Evolutionary conservation across 2,329 filamentous ascomycete genomes (phyloP), one percentile per base, ranked within the genome.

Genomic region (Helicocarpus griseus): DNA sequence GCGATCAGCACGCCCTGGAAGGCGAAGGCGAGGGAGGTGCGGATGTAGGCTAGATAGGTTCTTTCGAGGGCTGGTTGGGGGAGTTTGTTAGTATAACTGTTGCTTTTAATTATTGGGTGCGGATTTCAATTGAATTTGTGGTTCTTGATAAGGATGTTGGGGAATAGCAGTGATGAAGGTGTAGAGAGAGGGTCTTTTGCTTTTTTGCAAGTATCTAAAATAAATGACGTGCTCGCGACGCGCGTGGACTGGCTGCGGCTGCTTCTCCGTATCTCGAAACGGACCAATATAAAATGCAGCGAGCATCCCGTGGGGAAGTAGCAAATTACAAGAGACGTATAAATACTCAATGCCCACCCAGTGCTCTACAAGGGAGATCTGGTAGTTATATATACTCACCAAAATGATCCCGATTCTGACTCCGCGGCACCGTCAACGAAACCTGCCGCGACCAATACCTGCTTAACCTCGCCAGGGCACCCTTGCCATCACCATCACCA

Each of bases 401-500:
- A 50, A 68, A 69, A 58, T 72, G 65, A 57, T 72, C 69, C 3
- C 69, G 63, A 56, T 71, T 71, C 24, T 61, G 67, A 53, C 68
- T 69, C 48, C 69, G 67, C 9, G 66, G 56, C 13, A 72, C 69
- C 0, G 63, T 66, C 55, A 71, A 44, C 4, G 61, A 63, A 6
- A 72, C 63, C 56, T 70, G 53, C n/a, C 68, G 95, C 83, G 56
- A 85, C 88, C 69, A 98, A 93, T 39, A 97, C 79, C 62, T 91
- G 81, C 52, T 81, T 73, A 71, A 89, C 87, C 58, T 80, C 76
- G 24, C 82, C 80, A 14, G 73, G 65, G 1, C 85, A 83, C 26
- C 83, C 74, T 47, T 54, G 22, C 48, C 52, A 31, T 52, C 45
- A 5, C 21, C 21, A 36, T 43, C 50, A 6, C n/a, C 17, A n/a